Percentiles rank a stretch among this genome's conserved stretches.
phyloP scores from a whole-genome alignment of 495 filamentous ascomycete genomes.

The Lichina pygmaea region DNA sequence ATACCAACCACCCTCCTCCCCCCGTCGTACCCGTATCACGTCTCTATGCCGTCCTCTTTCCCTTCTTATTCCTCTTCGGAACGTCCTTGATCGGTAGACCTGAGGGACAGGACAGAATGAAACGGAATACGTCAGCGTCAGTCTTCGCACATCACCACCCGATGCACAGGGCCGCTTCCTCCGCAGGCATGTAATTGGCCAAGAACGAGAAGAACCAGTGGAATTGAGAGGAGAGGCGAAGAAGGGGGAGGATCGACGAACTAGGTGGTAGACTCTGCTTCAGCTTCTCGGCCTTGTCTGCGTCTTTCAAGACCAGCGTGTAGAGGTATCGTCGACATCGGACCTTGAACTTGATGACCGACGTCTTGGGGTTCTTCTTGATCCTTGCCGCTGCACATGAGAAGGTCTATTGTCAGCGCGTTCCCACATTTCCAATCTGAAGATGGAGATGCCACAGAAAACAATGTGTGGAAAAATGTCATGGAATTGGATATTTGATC shows the following conservation, averaged over 20 bases:
- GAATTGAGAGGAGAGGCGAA: neutral
- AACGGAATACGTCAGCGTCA: neutral
- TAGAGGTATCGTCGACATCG: constrained; percentile 84
- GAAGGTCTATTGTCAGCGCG: neutral
- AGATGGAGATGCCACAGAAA: neutral
- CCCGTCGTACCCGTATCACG: neutral
- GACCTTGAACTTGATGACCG: constrained; percentile 99
- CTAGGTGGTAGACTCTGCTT: constrained; percentile 95
- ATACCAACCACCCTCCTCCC: too few relatives aligned
- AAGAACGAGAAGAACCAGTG: neutral
- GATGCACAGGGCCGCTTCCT: neutral
- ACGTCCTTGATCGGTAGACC: constrained; percentile 53
- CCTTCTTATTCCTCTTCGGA: constrained; percentile 25
- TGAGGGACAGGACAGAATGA: constrained; percentile 15
- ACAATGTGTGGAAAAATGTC: neutral
- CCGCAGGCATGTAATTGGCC: neutral
- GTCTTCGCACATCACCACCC: neutral
- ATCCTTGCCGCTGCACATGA: constrained; percentile 57
- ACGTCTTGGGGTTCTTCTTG: constrained; percentile 73
- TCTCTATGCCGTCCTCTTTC: neutral
- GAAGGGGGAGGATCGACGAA: constrained; percentile 20
- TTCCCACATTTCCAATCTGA: neutral
- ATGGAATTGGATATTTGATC: neutral
- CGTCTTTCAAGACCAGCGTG: constrained; percentile 87
- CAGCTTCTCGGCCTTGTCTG: constrained; percentile 98